phyloP scores from a whole-genome alignment of 176 grass and related monocot species.

The Aegilops tauschii region DNA sequence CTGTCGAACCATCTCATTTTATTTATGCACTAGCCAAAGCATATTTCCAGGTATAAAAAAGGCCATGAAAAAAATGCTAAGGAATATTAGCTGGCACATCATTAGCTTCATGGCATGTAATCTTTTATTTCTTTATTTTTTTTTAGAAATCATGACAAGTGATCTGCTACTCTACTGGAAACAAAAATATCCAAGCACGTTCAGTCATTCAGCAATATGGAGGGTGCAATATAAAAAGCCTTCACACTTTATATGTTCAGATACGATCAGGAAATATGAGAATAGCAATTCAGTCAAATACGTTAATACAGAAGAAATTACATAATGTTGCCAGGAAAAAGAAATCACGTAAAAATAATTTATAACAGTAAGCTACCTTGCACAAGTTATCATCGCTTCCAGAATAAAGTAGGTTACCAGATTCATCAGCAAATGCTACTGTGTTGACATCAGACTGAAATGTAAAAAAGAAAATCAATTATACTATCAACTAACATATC shows the following conservation, averaged over 20 bases:
- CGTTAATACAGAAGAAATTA: not conserved
- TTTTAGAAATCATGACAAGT: not conserved
- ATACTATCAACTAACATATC: not conserved
- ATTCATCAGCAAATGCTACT: conserved; percentile 78
- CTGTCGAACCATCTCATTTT: not conserved
- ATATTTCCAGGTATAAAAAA: conserved; percentile 1
- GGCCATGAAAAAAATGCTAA: not conserved
- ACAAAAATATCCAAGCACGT: not conserved
- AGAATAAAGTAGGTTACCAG: conserved; percentile 77
- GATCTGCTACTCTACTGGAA: not conserved
- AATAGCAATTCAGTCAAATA: conserved; percentile 3
- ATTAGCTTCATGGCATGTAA: not conserved
- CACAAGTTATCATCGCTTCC: conserved; percentile 84
- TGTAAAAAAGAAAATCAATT: not conserved
- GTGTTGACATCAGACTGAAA: conserved; percentile 90
- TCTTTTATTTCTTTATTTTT: not conserved
- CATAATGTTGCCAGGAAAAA: not conserved
- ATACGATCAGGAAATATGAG: not conserved
- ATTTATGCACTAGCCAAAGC: not conserved
- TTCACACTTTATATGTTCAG: not conserved
- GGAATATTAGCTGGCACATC: not conserved
- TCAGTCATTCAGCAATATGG: not conserved
- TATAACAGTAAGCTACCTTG: conserved; percentile 59
- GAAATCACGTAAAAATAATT: not conserved
- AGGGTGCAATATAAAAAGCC: not conserved